Conservation (phyloP, 148 eudicot species). For the Diospyros kaki region DNA sequence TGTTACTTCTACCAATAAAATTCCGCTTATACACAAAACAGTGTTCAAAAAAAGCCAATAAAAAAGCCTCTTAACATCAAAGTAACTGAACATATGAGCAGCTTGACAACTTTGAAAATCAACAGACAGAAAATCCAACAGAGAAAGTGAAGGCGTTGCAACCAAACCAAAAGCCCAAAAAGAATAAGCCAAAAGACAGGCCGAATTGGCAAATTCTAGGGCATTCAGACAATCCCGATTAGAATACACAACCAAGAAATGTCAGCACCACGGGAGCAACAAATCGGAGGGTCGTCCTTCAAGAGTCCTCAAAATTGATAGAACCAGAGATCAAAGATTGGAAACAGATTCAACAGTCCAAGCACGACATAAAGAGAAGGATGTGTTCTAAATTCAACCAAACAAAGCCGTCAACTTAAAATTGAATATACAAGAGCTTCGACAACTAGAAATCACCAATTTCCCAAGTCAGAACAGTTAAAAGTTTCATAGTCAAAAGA, state of each 20-base stretch:
- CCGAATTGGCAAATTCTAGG: background rate
- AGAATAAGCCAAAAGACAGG: background rate
- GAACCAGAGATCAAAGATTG: background rate
- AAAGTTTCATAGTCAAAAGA: slow-evolving; percentile 11
- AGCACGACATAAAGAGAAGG: background rate
- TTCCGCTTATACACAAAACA: background rate
- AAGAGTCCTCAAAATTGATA: slow-evolving; percentile 16
- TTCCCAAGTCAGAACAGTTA: background rate
- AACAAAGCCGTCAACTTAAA: background rate
- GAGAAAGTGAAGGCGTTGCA: background rate
- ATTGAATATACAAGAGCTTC: background rate
- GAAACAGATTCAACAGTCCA: slow-evolving; percentile 1
- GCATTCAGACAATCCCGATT: slow-evolving; percentile 10
- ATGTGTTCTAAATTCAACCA: background rate
- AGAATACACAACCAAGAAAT: background rate
- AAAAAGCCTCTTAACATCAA: background rate
- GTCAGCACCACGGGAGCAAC: background rate
- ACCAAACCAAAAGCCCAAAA: slow-evolving; percentile 11
- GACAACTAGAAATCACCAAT: background rate
- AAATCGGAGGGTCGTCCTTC: slow-evolving; percentile 4
- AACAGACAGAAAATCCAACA: background rate
- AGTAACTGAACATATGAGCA: background rate
- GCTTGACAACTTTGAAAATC: slow-evolving; percentile 13
- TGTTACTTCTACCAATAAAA: background rate
- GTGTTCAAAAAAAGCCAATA: slow-evolving; percentile 3